Conservation (phyloP, 2,329 filamentous ascomycete genomes). For the Eutypella sp. region DNA sequence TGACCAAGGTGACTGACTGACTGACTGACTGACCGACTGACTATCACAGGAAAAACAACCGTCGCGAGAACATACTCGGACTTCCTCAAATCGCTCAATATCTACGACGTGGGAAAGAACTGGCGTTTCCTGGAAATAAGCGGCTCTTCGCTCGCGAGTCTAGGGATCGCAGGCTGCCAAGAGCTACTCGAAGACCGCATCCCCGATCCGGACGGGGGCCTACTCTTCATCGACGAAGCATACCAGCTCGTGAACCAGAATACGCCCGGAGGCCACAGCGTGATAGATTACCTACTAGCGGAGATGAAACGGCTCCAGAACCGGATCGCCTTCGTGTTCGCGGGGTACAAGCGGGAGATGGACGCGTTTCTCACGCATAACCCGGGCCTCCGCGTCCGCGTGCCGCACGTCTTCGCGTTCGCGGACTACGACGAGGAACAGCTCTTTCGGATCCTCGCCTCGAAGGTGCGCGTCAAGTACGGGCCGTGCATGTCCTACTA, state of each 20-base stretch:
- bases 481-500: slow-evolving; percentile 51
- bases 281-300: slow-evolving; percentile 66
- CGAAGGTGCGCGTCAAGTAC: slow-evolving; percentile 51
- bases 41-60: background rate
- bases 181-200: background rate
- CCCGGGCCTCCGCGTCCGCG: slow-evolving; percentile 62
- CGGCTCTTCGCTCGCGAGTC: background rate
- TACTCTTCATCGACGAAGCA: slow-evolving; percentile 73
- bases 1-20: no score
- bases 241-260: slow-evolving; percentile 64
- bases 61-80: background rate
- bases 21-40: no score
- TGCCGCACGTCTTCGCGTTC: slow-evolving; percentile 62
- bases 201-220: slow-evolving; percentile 45
- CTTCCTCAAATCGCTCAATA: background rate
- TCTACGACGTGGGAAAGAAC: background rate
- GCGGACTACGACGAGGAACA: slow-evolving; percentile 64
- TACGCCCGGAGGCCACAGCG: slow-evolving; percentile 51
- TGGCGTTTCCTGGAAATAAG: background rate
- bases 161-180: background rate
- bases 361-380: slow-evolving; percentile 73
- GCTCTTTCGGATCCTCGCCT: slow-evolving; percentile 55
- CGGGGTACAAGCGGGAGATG: slow-evolving; percentile 71
- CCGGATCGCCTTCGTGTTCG: slow-evolving; percentile 66
- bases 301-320: slow-evolving; percentile 69